Evolutionary conservation across 129 eudicot genomes (phyloP).

Genomic region (Tanacetum coccineum): DNA sequence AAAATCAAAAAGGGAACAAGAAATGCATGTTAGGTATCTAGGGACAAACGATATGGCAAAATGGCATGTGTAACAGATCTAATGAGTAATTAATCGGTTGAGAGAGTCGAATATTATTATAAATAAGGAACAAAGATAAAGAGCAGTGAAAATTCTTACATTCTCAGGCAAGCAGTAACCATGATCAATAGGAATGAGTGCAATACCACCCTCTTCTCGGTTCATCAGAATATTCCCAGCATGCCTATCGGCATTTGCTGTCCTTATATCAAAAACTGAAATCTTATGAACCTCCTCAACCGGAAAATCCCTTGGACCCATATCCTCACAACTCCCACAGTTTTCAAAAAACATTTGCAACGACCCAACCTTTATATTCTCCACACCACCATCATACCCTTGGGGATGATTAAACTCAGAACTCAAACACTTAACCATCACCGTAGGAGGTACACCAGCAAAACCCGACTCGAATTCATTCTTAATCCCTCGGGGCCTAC

Average conservation of each 20-base stretch:
- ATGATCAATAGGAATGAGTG: constrained; percentile 59
- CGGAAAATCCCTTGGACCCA: constrained; percentile 62
- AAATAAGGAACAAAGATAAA: constrained; percentile 2
- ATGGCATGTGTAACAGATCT: background rate
- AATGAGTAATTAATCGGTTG: background rate
- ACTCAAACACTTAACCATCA: constrained; percentile 55
- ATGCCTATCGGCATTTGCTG: constrained; percentile 76
- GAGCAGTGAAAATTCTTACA: constrained; percentile 36
- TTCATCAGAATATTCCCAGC: constrained; percentile 57
- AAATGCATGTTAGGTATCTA: background rate
- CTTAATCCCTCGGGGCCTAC: constrained; percentile 31
- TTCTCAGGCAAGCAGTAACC: constrained; percentile 73
- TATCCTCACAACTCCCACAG: constrained; percentile 63
- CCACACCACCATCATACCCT: constrained; percentile 33
- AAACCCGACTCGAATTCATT: constrained; percentile 40
- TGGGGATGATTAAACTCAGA: constrained; percentile 52
- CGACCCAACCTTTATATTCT: constrained; percentile 53
- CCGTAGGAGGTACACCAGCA: constrained; percentile 59
- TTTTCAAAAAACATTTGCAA: constrained; percentile 60
- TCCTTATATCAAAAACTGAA: constrained; percentile 54
- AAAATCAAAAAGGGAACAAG: background rate
- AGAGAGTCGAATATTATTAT: constrained; percentile 2
- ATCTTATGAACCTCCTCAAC: constrained; percentile 73
- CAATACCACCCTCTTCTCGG: constrained; percentile 41
- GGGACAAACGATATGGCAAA: background rate